These are phyloP conservation scores for Monosporozyma siamensis DNA, from an alignment of 805 yeast genomes.

Conservation along the genomic window DNA sequence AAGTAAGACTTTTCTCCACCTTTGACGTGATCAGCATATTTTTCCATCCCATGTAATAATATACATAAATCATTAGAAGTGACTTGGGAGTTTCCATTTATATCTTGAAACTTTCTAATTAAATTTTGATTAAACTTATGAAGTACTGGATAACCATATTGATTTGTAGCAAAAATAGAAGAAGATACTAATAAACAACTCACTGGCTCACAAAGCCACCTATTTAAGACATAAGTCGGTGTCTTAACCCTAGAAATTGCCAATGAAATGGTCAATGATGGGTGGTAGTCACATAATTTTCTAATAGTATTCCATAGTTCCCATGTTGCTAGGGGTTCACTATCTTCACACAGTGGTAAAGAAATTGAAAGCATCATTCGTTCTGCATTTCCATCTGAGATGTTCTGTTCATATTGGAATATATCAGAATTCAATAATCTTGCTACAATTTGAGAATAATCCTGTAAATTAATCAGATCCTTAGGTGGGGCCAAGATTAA, in stretches of 20 bases:
- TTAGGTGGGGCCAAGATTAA: slow-evolving; percentile 58
- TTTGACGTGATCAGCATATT: slow-evolving; percentile 27
- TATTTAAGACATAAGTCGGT: slow-evolving; percentile 40
- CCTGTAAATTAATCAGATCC: slow-evolving; percentile 42
- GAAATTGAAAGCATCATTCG: slow-evolving; percentile 37
- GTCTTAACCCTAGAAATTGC: slow-evolving; percentile 58
- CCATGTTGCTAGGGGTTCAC: slow-evolving; percentile 55
- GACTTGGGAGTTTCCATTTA: slow-evolving; percentile 33
- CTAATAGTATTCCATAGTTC: slow-evolving; percentile 65
- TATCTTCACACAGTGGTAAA: slow-evolving; percentile 41
- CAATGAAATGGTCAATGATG: slow-evolving; percentile 56
- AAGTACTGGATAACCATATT: slow-evolving; percentile 55
- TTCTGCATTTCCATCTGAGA: slow-evolving; percentile 19
- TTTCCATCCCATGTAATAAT: slow-evolving; percentile 47
- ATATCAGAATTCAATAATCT: slow-evolving; percentile 21
- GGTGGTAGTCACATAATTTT: slow-evolving; percentile 43
- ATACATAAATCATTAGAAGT: slow-evolving; percentile 27
- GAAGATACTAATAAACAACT: slow-evolving; percentile 47
- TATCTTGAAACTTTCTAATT: slow-evolving; percentile 34
- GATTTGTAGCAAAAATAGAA: slow-evolving; percentile 48
- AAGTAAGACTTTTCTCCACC: slow-evolving; percentile 35
- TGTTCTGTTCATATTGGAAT: not conserved
- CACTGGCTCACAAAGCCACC: slow-evolving; percentile 67
- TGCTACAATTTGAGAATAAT: slow-evolving; percentile 37
- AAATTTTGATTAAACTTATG: slow-evolving; percentile 47